phyloP scores from a whole-genome alignment of 495 filamentous ascomycete genomes.

The Cercophora scortea region DNA sequence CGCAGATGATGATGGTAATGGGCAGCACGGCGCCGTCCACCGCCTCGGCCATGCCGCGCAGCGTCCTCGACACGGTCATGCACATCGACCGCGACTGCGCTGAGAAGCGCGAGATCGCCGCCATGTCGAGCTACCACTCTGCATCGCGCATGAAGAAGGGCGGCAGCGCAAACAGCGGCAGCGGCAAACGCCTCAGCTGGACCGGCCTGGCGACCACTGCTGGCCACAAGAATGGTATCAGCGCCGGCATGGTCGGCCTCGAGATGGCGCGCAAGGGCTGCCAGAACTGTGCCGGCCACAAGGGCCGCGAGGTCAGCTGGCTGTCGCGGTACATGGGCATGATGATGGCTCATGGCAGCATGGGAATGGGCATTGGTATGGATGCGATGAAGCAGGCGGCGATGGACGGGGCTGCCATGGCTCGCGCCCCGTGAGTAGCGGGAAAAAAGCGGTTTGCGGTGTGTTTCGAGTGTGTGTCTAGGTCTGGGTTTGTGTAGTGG shows the following conservation, averaged over 20 bases:
- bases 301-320: slow-evolving; percentile 21
- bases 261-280: slow-evolving; percentile 23
- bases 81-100: slow-evolving; percentile 27
- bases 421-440: no score
- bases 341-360: neutral
- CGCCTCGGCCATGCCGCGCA: neutral
- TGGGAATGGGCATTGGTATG: neutral
- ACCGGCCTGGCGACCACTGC: slow-evolving; percentile 22
- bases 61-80: slow-evolving; percentile 17
- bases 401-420: neutral
- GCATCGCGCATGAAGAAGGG: slow-evolving; percentile 8
- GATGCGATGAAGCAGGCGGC: neutral
- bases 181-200: slow-evolving; percentile 27
- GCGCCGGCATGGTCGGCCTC: slow-evolving; percentile 17
- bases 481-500: no score
- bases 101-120: slow-evolving; percentile 33
- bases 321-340: slow-evolving; percentile 14
- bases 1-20: slow-evolving; percentile 6
- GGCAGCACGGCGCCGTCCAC: neutral
- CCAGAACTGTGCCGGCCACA: slow-evolving; percentile 16
- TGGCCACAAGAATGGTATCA: slow-evolving; percentile 15
- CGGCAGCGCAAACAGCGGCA: slow-evolving; percentile 5
- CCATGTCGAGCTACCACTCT: slow-evolving; percentile 23
- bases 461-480: no score
- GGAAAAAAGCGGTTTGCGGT: no score